Base-by-base conservation (phyloP, 2,329 filamentous ascomycete species). In the Colletotrichum phormii region DNA sequence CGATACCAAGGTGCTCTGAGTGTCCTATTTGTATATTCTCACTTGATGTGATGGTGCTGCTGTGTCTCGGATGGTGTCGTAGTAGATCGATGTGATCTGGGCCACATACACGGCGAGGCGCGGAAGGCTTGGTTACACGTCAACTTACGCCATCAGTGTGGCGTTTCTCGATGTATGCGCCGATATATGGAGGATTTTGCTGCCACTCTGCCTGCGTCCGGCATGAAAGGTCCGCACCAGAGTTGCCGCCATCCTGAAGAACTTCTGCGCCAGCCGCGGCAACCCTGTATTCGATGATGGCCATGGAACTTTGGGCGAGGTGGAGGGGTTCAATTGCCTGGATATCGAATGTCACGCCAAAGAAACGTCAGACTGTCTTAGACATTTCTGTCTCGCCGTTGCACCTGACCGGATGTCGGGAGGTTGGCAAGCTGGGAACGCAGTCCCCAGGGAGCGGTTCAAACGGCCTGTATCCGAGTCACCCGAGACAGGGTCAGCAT, bases 291-390 rank as follows among this genome's bases (percentile, higher is more conserved):
- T 26, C 22, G n/a, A 42, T 26, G 46, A 37, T 29, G 11, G 12
- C 7, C 35, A n/a, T 53, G 1, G 13, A 22, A 3, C 9, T n/a
- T 15, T n/a, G 22, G 13, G 12, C n/a, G 31, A 42, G 8, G n/a
- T 22, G 12, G 33, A 60, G 33, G 22, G 12, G 33, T 15, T 59
- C 12, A 11, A 11, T 24, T 22, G n/a, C n/a, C 35, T 60, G 12
- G 13, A 12, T 12, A 3, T 4, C 7, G 35, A 5, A 54, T 13
- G 29, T 29, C 46, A 49, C 22, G 18, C 42, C n/a, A 26, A 18
- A 15, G 9, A 60, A 64, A 64, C 54, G 59, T 70, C 70, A 72
- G 59, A 49, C 24, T 72, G 70, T 70, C 70, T 72, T 9, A 72
- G 70, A 64, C 59, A 72, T 15, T 9, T 7, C 22, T 26, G 42